Conservation (phyloP, 2,329 filamentous ascomycete genomes). For the Stagonosporopsis vannaccii region DNA sequence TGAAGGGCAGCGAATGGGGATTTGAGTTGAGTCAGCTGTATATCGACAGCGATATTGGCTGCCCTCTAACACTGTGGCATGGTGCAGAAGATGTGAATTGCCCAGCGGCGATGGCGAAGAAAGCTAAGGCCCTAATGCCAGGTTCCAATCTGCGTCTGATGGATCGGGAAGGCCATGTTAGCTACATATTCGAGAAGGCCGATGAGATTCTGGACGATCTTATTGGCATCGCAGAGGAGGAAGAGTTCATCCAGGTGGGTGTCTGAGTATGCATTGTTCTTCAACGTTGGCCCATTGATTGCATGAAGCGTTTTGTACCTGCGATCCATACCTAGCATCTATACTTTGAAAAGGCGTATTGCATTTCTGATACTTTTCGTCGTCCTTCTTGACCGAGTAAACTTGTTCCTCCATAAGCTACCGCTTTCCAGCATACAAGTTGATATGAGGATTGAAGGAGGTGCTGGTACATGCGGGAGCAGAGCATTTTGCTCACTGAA, state of each 20-base stretch:
- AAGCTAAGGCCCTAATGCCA: slow-evolving; percentile 33
- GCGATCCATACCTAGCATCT: too few species aligned
- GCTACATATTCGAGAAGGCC: slow-evolving; percentile 29
- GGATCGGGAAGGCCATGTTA: slow-evolving; percentile 38
- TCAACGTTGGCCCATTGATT: neutral
- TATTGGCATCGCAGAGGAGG: slow-evolving; percentile 24
- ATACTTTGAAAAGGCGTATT: too few species aligned
- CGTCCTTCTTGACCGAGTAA: neutral
- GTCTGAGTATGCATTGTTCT: slow-evolving; percentile 1
- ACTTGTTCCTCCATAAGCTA: too few species aligned
- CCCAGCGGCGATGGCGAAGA: slow-evolving; percentile 33
- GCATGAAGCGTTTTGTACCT: neutral
- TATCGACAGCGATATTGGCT: slow-evolving; percentile 24
- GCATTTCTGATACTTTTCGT: neutral
- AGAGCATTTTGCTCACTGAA: too few species aligned
- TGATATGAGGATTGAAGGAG: too few species aligned
- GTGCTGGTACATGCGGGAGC: too few species aligned
- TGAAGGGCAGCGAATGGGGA: slow-evolving; percentile 41
- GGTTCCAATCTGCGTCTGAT: slow-evolving; percentile 29
- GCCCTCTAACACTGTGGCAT: slow-evolving; percentile 44
- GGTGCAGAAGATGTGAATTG: slow-evolving; percentile 40
- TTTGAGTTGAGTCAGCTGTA: slow-evolving; percentile 41
- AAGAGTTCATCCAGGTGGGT: slow-evolving; percentile 26
- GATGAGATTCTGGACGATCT: slow-evolving; percentile 34
- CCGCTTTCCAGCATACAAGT: too few species aligned